Base-by-base conservation (phyloP, 495 filamentous ascomycete genomes). In the Wilcoxina mikolae region DNA sequence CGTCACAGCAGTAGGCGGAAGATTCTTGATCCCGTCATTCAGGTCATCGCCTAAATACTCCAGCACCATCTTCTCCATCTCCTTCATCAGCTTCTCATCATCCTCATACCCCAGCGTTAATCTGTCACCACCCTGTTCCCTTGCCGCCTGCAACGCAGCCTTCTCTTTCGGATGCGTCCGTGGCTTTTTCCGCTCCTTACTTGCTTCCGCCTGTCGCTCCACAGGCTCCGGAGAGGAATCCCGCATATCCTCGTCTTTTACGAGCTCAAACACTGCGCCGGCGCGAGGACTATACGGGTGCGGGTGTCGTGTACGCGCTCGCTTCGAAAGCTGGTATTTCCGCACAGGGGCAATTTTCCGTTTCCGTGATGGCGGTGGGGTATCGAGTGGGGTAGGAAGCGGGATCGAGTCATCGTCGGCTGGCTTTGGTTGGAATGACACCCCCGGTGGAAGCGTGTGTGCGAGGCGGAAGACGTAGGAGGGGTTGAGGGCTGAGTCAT, bases 391-490 rank as follows among this genome's bases (percentile, higher is more conserved):
- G n/a, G n/a, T 27, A 29, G 7, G 12, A 49, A 15, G 46, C 31
- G 15, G 43, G 11, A 46, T 46, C 43, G 22, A 35, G 15, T 15
- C 7, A 35, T 5, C 31, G 5, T 15, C 15, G 31, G 31, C 31
- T 35, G 7, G 10, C 39, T 9, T 43, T 18, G 39, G 31, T 35
- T 5, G 31, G 15, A 35, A 15, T 35, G 31, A 35, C 31, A 15
- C 31, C 31, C 31, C 15, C 31, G 31, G 15, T 15, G 61, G 42
- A 7, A 64, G 49, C 9, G 60, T 64, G 25, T 61, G 61, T 4
- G 61, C 57, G 15, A 64, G 61, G 15, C 61, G 62, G 39, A 65
- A 65, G 20, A 64, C 41, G 9, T 60, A 65, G 26, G 60, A 58
- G 10, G 50, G 55, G n/a, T n/a, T n/a, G n/a, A n/a, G n/a, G n/a